phyloP scores from a whole-genome alignment of 495 filamentous ascomycete genomes.

The Podospora anserina region DNA sequence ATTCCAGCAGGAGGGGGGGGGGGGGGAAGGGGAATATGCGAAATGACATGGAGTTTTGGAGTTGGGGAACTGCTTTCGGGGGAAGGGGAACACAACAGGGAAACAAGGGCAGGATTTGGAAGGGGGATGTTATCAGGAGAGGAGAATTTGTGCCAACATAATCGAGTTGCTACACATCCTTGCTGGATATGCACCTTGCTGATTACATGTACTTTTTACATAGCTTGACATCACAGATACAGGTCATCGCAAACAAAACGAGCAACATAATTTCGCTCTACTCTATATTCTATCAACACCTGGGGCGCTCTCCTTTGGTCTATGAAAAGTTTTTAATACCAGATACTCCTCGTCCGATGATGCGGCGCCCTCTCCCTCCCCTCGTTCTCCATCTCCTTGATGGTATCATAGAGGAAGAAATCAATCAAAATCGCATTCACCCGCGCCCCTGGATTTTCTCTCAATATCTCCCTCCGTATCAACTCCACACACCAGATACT shows the following conservation, averaged over 20 bases:
- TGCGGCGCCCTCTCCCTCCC: constrained; percentile 70
- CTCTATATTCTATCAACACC: neutral
- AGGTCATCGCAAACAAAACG: neutral
- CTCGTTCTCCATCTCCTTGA: constrained; percentile 72
- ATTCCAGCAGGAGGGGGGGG: neutral
- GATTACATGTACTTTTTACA: neutral
- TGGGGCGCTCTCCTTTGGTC: neutral
- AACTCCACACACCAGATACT: constrained; percentile 94
- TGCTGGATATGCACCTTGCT: neutral
- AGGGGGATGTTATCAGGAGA: neutral
- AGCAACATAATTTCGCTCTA: neutral
- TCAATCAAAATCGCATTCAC: constrained; percentile 93
- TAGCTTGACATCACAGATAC: neutral
- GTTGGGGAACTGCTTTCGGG: neutral
- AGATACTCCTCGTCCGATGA: constrained; percentile 90
- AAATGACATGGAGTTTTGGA: neutral
- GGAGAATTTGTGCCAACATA: neutral
- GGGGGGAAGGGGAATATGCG: neutral
- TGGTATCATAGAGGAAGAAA: constrained; percentile 92
- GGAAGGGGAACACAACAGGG: neutral
- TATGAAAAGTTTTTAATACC: constrained; percentile 60
- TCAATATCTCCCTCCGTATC: constrained; percentile 76
- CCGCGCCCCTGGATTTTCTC: constrained; percentile 61
- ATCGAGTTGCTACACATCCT: neutral
- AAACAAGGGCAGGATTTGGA: neutral